Evolutionary conservation across 306 rosid genomes (phyloP).

Genomic region (Dryas octopetala): DNA sequence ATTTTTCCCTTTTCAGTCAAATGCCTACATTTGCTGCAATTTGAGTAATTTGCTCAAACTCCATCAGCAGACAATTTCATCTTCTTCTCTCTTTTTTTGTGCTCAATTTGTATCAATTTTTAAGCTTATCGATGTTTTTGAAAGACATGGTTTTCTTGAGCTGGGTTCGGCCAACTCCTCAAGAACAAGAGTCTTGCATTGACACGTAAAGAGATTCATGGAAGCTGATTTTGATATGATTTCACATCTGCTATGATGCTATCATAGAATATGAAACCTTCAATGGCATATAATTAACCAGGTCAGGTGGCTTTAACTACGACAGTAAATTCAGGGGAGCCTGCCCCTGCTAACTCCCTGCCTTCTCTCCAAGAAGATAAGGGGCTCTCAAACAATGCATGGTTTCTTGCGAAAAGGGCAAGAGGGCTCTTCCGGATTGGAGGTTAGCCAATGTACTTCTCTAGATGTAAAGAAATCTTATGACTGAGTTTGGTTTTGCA

Average conservation of each 20-base stretch:
- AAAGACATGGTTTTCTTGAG: constrained; percentile 70
- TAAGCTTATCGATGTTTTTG: constrained; percentile 9
- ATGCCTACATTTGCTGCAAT: no score
- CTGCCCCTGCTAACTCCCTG: constrained; percentile 56
- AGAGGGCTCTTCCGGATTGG: constrained; percentile 76
- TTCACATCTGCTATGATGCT: not conserved
- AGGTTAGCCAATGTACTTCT: constrained; percentile 44
- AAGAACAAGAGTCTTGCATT: constrained; percentile 72
- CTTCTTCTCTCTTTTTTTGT: no score
- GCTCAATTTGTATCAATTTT: no score
- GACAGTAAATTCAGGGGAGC: constrained; percentile 62
- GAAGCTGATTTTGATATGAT: not conserved
- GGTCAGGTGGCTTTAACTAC: constrained; percentile 78
- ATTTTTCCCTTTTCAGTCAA: no score
- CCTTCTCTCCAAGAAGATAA: constrained; percentile 63
- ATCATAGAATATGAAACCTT: constrained; percentile 8
- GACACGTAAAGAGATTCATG: constrained; percentile 40
- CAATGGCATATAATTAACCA: constrained; percentile 25
- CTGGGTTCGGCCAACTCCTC: constrained; percentile 80
- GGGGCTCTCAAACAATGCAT: constrained; percentile 43
- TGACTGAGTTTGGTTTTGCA: constrained; percentile 32
- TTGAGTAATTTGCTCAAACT: no score
- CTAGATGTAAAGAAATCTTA: constrained; percentile 8
- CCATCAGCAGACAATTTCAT: no score
- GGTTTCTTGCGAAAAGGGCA: constrained; percentile 85